Evolutionary conservation across 495 filamentous ascomycete genomes (phyloP), one percentile per base, ranked within the genome.

Genomic region (Penicillium maclennaniae): DNA sequence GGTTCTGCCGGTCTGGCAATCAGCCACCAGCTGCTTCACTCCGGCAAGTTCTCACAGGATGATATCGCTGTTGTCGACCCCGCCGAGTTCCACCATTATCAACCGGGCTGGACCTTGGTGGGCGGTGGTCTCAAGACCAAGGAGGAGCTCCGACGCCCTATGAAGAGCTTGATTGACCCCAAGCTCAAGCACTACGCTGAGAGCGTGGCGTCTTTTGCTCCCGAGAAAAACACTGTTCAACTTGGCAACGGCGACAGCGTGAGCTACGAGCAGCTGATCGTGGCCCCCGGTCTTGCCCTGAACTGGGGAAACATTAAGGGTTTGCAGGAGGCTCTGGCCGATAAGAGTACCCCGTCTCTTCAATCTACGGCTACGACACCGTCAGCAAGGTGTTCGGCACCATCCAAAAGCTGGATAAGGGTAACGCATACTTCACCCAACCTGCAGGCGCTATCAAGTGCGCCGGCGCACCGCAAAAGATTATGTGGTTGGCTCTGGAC

Each of bases 71-170:
- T 87, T 37, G 65, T 87, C 43, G 84, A 87, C 62, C 84, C 84
- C 0, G 74, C 84, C 0, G 60, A 75, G 54, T 83, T 75, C 69
- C 84, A 87, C 68, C 78, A 87, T 72, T 87, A 86, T 69, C 84
- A 87, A 66, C 83, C 84, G 3, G 84, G 84, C 49, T 87, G 84
- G 84, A 87, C 84, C 10, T 74, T 87, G 3, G 84, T 87, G 34
- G 83, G 81, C 43, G 82, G 83, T 23, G 84, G 84, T 14, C 73
- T 87, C 41, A 86, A 83, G 60, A 71, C 69, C 38, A 77, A 81
- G 27, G 65, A 82, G 39, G 72, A 79, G 2, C 71, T 85, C 42
- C 76, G 76, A 17, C 69, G 70, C 43, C 81, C 78, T 6, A 64
- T 86, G 37, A 64, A 69, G 12, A 66, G 66, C 47, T 62, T 86